These are phyloP conservation scores for Diplodia mutila DNA, from an alignment of 2,329 filamentous ascomycete species.

Conservation along the genomic window DNA sequence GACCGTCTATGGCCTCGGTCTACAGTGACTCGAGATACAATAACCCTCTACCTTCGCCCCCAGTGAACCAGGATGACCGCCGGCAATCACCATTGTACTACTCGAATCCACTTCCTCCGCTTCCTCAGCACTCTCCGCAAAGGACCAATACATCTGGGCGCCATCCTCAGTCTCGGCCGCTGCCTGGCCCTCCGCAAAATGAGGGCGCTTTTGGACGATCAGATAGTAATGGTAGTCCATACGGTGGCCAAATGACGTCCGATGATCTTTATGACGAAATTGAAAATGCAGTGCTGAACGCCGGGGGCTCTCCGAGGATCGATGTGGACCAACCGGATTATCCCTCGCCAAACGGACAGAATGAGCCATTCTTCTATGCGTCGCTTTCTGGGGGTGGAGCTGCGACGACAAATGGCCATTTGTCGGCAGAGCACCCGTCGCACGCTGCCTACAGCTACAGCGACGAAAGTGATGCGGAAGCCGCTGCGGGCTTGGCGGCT, in stretches of 20 bases:
- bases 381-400: constrained; percentile 35
- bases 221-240: constrained; percentile 40
- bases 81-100: constrained; percentile 1
- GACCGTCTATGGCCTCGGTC: constrained; percentile 19
- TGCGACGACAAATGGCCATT: constrained; percentile 53
- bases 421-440: constrained; percentile 43
- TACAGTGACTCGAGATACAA: constrained; percentile 16
- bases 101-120: constrained; percentile 46
- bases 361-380: constrained; percentile 23
- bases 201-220: constrained; percentile 37
- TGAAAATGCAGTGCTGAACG: constrained; percentile 54
- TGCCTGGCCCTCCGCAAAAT: constrained; percentile 61
- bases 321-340: constrained; percentile 28
- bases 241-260: constrained; percentile 45
- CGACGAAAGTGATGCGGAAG: constrained; percentile 88
- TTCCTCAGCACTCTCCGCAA: constrained; percentile 53
- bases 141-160: constrained; percentile 58
- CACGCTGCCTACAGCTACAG: constrained; percentile 39
- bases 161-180: constrained; percentile 61
- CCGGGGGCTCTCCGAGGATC: constrained; percentile 28
- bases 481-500: constrained; percentile 79
- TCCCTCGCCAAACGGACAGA: constrained; percentile 2
- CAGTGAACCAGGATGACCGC: constrained; percentile 17
- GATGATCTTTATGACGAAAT: constrained; percentile 63
- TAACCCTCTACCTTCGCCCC: constrained; percentile 22